Percentiles rank a stretch among this genome's conserved stretches.
These are phyloP conservation scores for Pseudogymnoascus sp. DNA, from an alignment of 2,329 filamentous ascomycete genomes.

Conservation along the genomic window DNA sequence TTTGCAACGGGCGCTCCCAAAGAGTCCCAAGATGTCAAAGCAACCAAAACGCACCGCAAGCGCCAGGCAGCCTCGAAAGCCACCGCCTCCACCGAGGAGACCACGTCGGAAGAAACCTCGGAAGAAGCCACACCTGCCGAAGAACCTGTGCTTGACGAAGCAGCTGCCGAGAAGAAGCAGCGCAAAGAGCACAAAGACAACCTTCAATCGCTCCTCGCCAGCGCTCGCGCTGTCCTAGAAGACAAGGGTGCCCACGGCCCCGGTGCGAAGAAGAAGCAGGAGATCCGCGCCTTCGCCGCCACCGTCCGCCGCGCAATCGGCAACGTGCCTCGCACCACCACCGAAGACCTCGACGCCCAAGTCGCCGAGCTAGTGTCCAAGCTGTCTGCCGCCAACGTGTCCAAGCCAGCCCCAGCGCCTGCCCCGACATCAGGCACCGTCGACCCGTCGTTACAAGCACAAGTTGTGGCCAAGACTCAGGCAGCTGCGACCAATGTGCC, in stretches of 20 bases:
- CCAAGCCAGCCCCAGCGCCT: conserved; percentile 16
- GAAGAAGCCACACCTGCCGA: conserved; percentile 9
- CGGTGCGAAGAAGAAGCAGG: conserved; percentile 64
- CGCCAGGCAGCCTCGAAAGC: conserved; percentile 13
- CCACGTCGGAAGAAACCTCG: conserved; percentile 16
- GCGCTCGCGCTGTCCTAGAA: conserved; percentile 54
- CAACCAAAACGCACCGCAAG: conserved; percentile 15
- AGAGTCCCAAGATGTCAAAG: conserved; percentile 27
- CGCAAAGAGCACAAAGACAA: conserved; percentile 29
- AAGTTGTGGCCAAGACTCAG: conserved; percentile 12
- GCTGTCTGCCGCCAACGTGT: conserved; percentile 34
- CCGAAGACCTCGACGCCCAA: conserved; percentile 45
- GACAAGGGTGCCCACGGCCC: conserved; percentile 43
- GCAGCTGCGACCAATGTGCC: conserved; percentile 16
- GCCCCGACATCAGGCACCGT: conserved; percentile 13
- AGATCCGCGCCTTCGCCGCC: conserved; percentile 63
- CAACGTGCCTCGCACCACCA: conserved; percentile 34
- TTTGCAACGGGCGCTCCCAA: conserved; percentile 76
- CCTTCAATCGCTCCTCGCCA: conserved; percentile 45
- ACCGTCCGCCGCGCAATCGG: conserved; percentile 32
- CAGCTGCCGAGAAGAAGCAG: conserved; percentile 33
- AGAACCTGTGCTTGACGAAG: conserved; percentile 21
- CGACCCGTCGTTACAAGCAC: conserved; percentile 21
- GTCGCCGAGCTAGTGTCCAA: conserved; percentile 44
- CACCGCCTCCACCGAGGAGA: conserved; percentile 21